Conservation (phyloP, 805 yeast species). For the Candida lessepsii region DNA sequence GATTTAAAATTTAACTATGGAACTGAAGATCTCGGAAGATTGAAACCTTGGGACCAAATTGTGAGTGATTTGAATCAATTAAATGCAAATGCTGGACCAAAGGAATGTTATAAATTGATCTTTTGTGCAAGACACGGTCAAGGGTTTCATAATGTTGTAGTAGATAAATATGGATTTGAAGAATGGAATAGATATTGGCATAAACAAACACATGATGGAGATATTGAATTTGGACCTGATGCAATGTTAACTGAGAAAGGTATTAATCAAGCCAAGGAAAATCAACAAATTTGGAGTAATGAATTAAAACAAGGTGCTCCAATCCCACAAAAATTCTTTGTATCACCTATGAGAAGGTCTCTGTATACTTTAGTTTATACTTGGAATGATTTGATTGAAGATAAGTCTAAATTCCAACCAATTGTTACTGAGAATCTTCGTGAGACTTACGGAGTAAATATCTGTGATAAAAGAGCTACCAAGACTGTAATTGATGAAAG, state of each 20-base stretch:
- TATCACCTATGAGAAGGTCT: conserved; percentile 65
- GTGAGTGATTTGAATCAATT: conserved; percentile 29
- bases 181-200: conserved; percentile 63
- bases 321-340: conserved; percentile 54
- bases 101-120: conserved; percentile 47
- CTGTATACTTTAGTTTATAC: conserved; percentile 55
- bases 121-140: conserved; percentile 69
- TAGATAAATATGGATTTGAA: conserved; percentile 51
- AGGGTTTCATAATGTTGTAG: conserved; percentile 61
- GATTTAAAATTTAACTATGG: conserved; percentile 47
- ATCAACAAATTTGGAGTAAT: conserved; percentile 41
- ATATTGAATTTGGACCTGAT: conserved; percentile 57
- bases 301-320: conserved; percentile 51
- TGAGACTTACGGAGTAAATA: conserved; percentile 59
- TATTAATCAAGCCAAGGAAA: conserved; percentile 51
- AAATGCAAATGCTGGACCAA: conserved; percentile 31
- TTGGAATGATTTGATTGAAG: conserved; percentile 40
- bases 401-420: conserved; percentile 21
- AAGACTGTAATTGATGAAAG: conserved; percentile 38
- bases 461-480: conserved; percentile 58
- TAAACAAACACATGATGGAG: conserved; percentile 51
- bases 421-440: conserved; percentile 46
- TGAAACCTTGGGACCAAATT: conserved; percentile 41
- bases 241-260: conserved; percentile 59
- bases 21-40: conserved; percentile 44